phyloP scores from a whole-genome alignment of 257 asterid species.

The Sherardia arvensis region DNA sequence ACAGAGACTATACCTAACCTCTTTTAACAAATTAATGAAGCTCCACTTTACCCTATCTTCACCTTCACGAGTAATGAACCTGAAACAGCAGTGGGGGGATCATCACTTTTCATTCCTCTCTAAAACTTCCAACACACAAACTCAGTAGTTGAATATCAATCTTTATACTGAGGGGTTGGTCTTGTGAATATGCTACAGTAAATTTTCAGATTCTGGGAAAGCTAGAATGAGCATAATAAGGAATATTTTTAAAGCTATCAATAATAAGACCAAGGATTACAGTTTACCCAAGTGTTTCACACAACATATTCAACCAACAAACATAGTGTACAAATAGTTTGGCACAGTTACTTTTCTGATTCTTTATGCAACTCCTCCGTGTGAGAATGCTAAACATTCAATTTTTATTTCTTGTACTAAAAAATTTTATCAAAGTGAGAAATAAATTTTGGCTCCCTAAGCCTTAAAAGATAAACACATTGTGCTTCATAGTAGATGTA shows the following conservation, averaged over 20 bases:
- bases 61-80: conserved; percentile 93
- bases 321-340: too few species aligned
- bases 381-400: not conserved
- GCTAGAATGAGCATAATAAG: too few species aligned
- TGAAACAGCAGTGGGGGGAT: conserved; percentile 27
- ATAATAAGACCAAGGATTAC: too few species aligned
- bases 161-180: not conserved
- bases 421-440: too few species aligned
- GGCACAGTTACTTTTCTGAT: not conserved
- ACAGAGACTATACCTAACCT: conserved; percentile 50
- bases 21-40: conserved; percentile 85
- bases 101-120: conserved; percentile 1
- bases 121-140: not conserved
- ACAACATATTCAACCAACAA: not conserved
- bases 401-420: too few species aligned
- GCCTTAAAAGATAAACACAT: too few species aligned
- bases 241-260: conserved; percentile 1
- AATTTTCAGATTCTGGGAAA: not conserved
- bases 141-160: not conserved
- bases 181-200: too few species aligned
- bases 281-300: not conserved
- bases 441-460: too few species aligned
- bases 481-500: too few species aligned
- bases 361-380: not conserved
- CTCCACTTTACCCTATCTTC: conserved; percentile 96